These are phyloP conservation scores for Wickerhamomyces kurtzmanii DNA, from an alignment of 805 yeast species.

Conservation along the genomic window DNA sequence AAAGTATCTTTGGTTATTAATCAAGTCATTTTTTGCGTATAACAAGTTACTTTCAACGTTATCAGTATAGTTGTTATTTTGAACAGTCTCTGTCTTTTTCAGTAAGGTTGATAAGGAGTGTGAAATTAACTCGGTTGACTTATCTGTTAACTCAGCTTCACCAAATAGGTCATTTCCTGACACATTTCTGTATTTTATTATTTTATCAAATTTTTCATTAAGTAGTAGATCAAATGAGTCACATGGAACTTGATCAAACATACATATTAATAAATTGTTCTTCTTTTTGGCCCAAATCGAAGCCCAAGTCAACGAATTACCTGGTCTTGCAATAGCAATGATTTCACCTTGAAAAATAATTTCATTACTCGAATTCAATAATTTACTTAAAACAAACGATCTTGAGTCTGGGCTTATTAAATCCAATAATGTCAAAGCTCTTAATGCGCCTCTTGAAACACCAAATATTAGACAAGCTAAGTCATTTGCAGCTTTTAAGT, in stretches of 20 bases:
- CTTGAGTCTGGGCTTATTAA: slow-evolving; percentile 71
- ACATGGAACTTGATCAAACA: slow-evolving; percentile 78
- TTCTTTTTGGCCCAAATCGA: slow-evolving; percentile 84
- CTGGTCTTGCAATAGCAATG: slow-evolving; percentile 66
- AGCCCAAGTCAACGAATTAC: slow-evolving; percentile 66
- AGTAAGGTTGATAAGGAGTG: no score
- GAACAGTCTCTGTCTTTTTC: no score
- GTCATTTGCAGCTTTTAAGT: slow-evolving; percentile 77
- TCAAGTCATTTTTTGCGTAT: no score
- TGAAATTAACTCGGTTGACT: no score
- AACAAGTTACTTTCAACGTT: no score
- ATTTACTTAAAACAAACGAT: slow-evolving; percentile 52
- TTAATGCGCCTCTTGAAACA: slow-evolving; percentile 53
- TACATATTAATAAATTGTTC: slow-evolving; percentile 63
- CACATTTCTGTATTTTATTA: no score
- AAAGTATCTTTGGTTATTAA: slow-evolving; percentile 56
- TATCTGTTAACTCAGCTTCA: no score
- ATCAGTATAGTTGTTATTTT: no score
- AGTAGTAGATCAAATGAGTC: slow-evolving; percentile 52
- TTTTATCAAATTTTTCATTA: no score
- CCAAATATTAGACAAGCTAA: slow-evolving; percentile 85
- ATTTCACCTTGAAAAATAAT: slow-evolving; percentile 76
- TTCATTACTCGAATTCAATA: slow-evolving; percentile 27
- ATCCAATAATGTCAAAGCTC: slow-evolving; percentile 59
- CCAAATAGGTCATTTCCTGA: no score